Evolutionary conservation across 1,139 yeast species (phyloP).

Genomic region (Wickerhamomyces sp.): DNA sequence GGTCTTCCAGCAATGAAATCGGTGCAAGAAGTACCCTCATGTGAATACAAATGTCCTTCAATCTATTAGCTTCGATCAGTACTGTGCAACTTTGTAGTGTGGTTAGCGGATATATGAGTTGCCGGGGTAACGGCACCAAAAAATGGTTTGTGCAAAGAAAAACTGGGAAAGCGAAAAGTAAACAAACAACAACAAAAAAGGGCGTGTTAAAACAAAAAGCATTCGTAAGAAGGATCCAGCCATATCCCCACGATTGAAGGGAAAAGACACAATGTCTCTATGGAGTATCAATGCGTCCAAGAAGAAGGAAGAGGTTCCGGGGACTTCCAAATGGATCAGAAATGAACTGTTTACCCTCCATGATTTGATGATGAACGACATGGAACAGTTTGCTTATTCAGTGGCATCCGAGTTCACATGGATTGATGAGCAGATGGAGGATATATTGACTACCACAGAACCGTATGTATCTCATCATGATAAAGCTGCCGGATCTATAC

Average conservation of each 20-base stretch:
- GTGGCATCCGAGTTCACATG: slow-evolving; percentile 35
- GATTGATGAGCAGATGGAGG: slow-evolving; percentile 33
- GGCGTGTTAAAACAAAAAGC: slow-evolving; percentile 1
- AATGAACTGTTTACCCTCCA: slow-evolving; percentile 32
- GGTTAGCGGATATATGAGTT: not conserved
- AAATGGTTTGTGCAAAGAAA: not conserved
- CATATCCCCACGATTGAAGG: not conserved
- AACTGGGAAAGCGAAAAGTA: slow-evolving; percentile 6
- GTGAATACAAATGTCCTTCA: slow-evolving; percentile 28
- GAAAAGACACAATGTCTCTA: slow-evolving; percentile 17
- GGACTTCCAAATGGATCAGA: slow-evolving; percentile 42
- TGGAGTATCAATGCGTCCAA: slow-evolving; percentile 26
- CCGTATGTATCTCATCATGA: slow-evolving; percentile 18
- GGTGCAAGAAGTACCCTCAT: slow-evolving; percentile 81
- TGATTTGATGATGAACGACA: slow-evolving; percentile 27
- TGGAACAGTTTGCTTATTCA: slow-evolving; percentile 35
- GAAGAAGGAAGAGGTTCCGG: slow-evolving; percentile 29
- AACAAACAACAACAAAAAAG: slow-evolving; percentile 3
- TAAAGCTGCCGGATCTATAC: slow-evolving; percentile 1
- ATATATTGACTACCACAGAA: slow-evolving; percentile 21
- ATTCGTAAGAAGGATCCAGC: not conserved
- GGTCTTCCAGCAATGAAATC: slow-evolving; percentile 72
- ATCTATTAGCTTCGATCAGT: too few species aligned
- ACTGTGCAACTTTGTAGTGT: too few species aligned
- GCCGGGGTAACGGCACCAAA: not conserved